Evolutionary conservation across 2,329 filamentous ascomycete species (phyloP).

Genomic region (Xylariales sp.): DNA sequence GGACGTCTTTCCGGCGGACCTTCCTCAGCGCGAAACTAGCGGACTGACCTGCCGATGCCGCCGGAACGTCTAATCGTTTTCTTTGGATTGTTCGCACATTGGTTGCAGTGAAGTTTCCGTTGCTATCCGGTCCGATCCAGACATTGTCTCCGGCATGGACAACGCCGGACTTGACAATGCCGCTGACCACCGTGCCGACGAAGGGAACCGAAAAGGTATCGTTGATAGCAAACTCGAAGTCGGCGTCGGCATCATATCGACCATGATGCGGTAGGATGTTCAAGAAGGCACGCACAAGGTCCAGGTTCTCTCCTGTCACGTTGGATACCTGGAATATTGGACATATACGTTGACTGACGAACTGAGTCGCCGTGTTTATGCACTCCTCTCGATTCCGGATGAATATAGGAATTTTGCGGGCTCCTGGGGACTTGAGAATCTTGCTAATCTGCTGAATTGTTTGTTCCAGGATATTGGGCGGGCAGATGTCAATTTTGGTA

Average conservation of each 20-base stretch:
- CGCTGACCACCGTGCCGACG: slow-evolving; percentile 91
- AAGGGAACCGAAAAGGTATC: slow-evolving; percentile 98
- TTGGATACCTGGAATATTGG: slow-evolving; percentile 98
- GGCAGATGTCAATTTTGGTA: slow-evolving; percentile 98
- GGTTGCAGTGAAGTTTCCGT: slow-evolving; percentile 85
- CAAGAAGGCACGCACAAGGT: slow-evolving; percentile 85
- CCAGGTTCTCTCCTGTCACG: slow-evolving; percentile 86
- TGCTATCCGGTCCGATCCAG: slow-evolving; percentile 81
- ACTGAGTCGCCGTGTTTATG: slow-evolving; percentile 91
- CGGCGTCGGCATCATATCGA: slow-evolving; percentile 80
- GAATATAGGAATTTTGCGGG: slow-evolving; percentile 92
- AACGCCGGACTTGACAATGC: slow-evolving; percentile 83
- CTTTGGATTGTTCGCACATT: slow-evolving; percentile 89
- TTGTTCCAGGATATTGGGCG: slow-evolving; percentile 89
- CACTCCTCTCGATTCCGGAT: slow-evolving; percentile 89
- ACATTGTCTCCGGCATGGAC: slow-evolving; percentile 88
- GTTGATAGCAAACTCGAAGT: slow-evolving; percentile 93
- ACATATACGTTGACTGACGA: slow-evolving; percentile 91
- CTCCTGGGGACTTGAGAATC: slow-evolving; percentile 90
- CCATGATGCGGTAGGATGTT: slow-evolving; percentile 95
- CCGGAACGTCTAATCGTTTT: slow-evolving; percentile 84
- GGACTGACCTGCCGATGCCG: slow-evolving; percentile 85
- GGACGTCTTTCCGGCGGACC: slow-evolving; percentile 82
- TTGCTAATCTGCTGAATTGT: slow-evolving; percentile 87
- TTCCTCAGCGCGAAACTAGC: slow-evolving; percentile 88